Base-by-base conservation (phyloP, 768 basidiomycete genomes). In the Mycena maculata region DNA sequence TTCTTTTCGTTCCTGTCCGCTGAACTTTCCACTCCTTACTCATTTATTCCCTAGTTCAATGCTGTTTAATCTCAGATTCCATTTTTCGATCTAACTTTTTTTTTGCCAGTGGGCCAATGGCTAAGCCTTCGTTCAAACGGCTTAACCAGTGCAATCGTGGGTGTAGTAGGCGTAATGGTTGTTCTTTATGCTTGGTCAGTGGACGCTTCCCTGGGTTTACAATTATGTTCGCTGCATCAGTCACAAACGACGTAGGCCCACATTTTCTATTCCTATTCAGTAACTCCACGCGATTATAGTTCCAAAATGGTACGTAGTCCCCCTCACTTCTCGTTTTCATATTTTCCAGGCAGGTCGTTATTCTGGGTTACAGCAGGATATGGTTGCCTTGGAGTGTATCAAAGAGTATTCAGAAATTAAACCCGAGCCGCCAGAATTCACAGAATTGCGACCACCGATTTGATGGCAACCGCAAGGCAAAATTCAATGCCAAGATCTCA, bases 351-450 rank as follows among this genome's bases (percentile, higher is more conserved):
- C 20, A 2, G 22, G 12, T 27, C 83, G 87, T 27, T 89, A 88
- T 64, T 87, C 89, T 22, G 83, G 88, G 20, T 80, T 90, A 22
- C 90, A 90, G 69, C 90, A 91, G 74, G 87, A 86, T 25, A 89
- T 91, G 89, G 90, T 87, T 65, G 84, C 86, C 45, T 79, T 88
- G 23, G 89, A 91, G 73, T 86, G 90, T 57, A 82, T 91, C 76
- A 89, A 89, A 72, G 90, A 92, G 75, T 90, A 85, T 72, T 87
- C 90, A 16, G 87, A 89, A 59, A 76, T 90, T 23, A 73, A 77
- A 48, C 83, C 81, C 22, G 90, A 92, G 76, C 80, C 83, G 3
- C 77, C 87, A 1, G 90, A 92, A 72, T 87, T 86, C 71, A 71
- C 86, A 20, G 89, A 91, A 39, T 88, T 88, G 12, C 77, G 88